Evolutionary conservation across 164 flowering plant species (phyloP), one percentile per base, ranked within the genome.

Genomic region (Tetracentron sinense): DNA sequence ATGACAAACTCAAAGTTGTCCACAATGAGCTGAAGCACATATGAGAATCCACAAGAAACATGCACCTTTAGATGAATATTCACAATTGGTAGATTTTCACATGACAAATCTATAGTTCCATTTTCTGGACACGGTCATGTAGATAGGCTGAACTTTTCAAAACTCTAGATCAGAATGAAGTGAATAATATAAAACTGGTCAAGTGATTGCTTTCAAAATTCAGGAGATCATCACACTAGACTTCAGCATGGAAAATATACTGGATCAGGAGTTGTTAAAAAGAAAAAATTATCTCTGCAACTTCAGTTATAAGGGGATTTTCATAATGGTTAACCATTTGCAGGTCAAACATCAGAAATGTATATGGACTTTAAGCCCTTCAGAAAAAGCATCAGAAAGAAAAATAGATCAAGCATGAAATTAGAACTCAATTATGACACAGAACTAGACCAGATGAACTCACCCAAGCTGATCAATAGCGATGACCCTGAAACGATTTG

Each of bases 391-490:
- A 27, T 11, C 19, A 53, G 25, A 26, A 14, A 53, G 8, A 35
- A 6, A 15, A 21, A 21, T 3, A 17, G n/a, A 4, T 1, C 21
- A 35, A 19, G 42, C 23, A 35, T n/a, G 3, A 15, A 8, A 14
- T 19, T n/a, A n/a, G 17, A 56, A 28, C 30, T 19, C 12, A 2
- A 30, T 38, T 54, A 30, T 3, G 21, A 54, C 7, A 25, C 7
- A 51, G 19, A 57, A 62, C 3, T 21, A 51, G 19, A 66, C 47
- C 23, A 59, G 0, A 58, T 7, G 3, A 71, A 56, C 83, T 77
- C 35, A 94, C 97, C 97, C 99, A 66, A 95, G 96, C 72, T 86
- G 96, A 81, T 95, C 99, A 67, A 92, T 81, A 42, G 97, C 94
- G 58, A 95, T 89, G 56, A 95, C 81, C 69, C 77, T 80, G 68